Percentiles rank a stretch among this genome's conserved stretches.
phyloP scores from a whole-genome alignment of 1,284 basidiomycete genomes.

The Naganishia sp. region DNA sequence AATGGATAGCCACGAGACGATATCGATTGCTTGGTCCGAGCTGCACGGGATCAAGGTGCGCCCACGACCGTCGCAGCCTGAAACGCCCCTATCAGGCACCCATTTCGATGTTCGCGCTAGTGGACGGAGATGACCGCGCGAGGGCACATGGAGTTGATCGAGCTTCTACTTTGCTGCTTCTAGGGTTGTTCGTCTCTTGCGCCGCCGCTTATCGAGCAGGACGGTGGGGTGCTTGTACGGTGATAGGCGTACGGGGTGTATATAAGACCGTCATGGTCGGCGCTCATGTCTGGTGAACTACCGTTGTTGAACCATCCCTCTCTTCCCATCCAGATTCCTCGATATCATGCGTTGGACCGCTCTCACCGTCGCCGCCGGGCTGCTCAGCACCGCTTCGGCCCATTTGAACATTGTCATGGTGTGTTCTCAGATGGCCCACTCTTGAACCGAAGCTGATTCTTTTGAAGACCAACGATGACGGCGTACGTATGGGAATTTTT shows the following conservation, averaged over 20 bases:
- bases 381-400: constrained; percentile 8
- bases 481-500: background rate
- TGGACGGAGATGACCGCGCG: background rate
- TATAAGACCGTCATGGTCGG: background rate
- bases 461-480: constrained; percentile 20
- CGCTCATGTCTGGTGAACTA: background rate
- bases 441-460: background rate
- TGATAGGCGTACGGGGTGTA: background rate
- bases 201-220: too few relatives aligned
- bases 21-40: too few relatives aligned
- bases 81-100: constrained; percentile 2
- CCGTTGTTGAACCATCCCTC: background rate
- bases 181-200: too few relatives aligned
- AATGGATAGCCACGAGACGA: too few relatives aligned
- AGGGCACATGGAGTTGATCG: background rate
- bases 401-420: constrained; percentile 28
- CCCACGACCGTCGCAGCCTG: background rate
- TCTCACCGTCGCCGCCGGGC: constrained; percentile 10
- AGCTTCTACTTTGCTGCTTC: background rate
- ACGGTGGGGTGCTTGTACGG: too few relatives aligned
- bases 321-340: background rate
- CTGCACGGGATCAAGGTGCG: too few relatives aligned
- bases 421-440: background rate
- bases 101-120: background rate
- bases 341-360: constrained; percentile 11